Base-by-base conservation (phyloP, 306 rosid genomes). In the Ammopiptanthus mongolicus region DNA sequence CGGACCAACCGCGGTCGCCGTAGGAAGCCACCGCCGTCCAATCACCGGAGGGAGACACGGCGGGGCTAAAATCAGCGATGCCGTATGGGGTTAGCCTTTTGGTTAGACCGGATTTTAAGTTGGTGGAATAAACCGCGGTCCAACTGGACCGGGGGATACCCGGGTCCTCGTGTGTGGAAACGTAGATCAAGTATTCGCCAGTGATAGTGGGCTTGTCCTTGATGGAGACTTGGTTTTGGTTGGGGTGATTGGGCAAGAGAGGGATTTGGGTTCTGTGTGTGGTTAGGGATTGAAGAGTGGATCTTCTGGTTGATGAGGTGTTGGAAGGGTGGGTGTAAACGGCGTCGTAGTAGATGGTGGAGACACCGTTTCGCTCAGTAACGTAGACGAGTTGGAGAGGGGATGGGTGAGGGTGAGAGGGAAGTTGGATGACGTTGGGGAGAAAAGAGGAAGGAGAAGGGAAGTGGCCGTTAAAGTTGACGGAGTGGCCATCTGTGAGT, bases 381-480 rank as follows among this genome's bases (percentile, higher is more conserved):
- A 91, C 87, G 63, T 94, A 94, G 69, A 91, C 74, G 65, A 94
- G 72, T 11, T 84, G 87, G 8, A 88, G 66, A 37, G 85, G 70
- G 3, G 82, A 71, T 1, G 80, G 41, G 0, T 10, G 13, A 11
- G 79, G 41, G 17, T 66, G 39, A 22, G 80, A 9, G 25, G 65
- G 83, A 29, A 74, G 47, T 23, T 73, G 73, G 64, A 81, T 22
- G 10, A 3, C 84, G 50, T 3, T 44, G 13, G 82, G 74, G 23
- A 67, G 42, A 36, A 73, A 44, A 1, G 88, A 70, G 0, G 81
- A 42, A 1, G 85, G 41, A 31, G 85, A 74, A 52, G 87, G 90
- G 77, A 95, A 91, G n/a, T 91, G 87, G 74, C 98, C 98, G 58
- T 95, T 95, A 61, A 86, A 95, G 29, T 91, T 95, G 74, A 94